Percentiles rank a stretch among this genome's conserved stretches.
These are phyloP conservation scores for Calonectria leucothoes DNA, from an alignment of 2,329 filamentous ascomycete genomes.

Conservation along the genomic window DNA sequence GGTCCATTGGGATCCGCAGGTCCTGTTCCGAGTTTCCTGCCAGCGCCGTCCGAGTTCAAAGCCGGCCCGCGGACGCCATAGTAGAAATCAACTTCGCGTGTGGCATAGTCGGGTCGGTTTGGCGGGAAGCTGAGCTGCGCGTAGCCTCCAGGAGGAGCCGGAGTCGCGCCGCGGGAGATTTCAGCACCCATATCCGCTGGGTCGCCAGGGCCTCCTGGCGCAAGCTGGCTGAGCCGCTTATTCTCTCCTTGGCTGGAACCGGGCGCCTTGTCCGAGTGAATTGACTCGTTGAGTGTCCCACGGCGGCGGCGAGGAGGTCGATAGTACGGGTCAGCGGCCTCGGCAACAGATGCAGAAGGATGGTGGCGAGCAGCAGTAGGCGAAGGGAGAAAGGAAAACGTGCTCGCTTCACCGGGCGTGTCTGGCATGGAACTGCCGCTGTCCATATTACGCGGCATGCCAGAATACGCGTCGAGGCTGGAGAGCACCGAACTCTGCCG, in stretches of 20 bases:
- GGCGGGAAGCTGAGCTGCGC: constrained; percentile 56
- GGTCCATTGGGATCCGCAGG: constrained; percentile 95
- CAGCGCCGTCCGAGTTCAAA: constrained; percentile 82
- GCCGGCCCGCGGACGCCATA: constrained; percentile 93
- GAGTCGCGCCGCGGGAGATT: constrained; percentile 56
- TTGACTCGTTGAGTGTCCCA: constrained; percentile 63
- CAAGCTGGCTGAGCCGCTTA: constrained; percentile 52
- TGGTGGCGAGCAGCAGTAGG: constrained; percentile 61
- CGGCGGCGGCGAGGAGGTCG: constrained; percentile 81
- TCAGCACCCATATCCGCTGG: constrained; percentile 54
- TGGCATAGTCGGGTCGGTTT: constrained; percentile 85
- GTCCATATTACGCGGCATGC: constrained; percentile 60
- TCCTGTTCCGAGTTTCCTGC: constrained; percentile 89
- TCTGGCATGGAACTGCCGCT: constrained; percentile 76
- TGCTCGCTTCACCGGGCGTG: constrained; percentile 78
- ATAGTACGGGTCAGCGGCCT: constrained; percentile 84
- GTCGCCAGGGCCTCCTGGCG: constrained; percentile 48
- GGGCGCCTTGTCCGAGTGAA: constrained; percentile 45
- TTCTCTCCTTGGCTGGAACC: constrained; percentile 46
- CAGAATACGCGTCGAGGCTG: constrained; percentile 59
- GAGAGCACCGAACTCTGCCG: constrained; percentile 66
- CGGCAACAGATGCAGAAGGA: constrained; percentile 59
- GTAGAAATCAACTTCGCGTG: constrained; percentile 96
- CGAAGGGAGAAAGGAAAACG: constrained; percentile 77
- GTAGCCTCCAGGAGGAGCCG: constrained; percentile 49